Conservation (phyloP, 1,139 yeast genomes). For the Yamadazyma blattariae region DNA sequence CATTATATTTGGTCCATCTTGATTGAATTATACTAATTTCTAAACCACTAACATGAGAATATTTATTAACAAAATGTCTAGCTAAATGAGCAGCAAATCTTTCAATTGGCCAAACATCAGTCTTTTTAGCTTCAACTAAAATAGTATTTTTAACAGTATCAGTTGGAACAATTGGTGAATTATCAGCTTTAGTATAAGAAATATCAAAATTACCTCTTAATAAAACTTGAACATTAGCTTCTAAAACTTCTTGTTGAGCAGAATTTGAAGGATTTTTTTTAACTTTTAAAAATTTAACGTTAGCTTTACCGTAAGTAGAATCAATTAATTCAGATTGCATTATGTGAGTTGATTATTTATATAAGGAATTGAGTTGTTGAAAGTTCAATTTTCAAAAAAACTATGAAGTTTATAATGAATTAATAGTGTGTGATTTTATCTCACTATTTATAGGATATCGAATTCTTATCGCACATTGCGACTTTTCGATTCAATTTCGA, state of each 20-base stretch:
- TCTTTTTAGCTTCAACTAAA: conserved; percentile 73
- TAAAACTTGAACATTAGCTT: conserved; percentile 75
- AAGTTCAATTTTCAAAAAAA: no score
- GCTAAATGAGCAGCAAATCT: conserved; percentile 84
- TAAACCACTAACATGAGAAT: conserved; percentile 70
- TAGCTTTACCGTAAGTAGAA: conserved; percentile 85
- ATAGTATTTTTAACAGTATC: conserved; percentile 92
- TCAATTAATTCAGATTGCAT: conserved; percentile 25
- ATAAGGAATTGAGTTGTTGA: no score
- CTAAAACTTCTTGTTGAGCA: conserved; percentile 72
- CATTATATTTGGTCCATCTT: conserved; percentile 75
- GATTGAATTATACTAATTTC: conserved; percentile 66
- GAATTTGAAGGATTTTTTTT: conserved; percentile 72
- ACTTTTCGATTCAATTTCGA: no score
- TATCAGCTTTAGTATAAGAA: conserved; percentile 85
- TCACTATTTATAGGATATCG: conserved; percentile 12
- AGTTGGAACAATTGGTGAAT: conserved; percentile 85
- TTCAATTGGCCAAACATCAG: conserved; percentile 87
- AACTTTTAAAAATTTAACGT: conserved; percentile 87
- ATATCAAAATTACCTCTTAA: conserved; percentile 74
- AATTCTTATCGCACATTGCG: background rate
- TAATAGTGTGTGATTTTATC: no score
- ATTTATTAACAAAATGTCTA: conserved; percentile 72
- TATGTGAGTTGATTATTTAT: background rate
- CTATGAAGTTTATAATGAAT: no score